Percentiles rank a stretch among this genome's conserved stretches.
Conservation (phyloP, 176 grass and related monocot genomes). For the Alloteropsis semialata region DNA sequence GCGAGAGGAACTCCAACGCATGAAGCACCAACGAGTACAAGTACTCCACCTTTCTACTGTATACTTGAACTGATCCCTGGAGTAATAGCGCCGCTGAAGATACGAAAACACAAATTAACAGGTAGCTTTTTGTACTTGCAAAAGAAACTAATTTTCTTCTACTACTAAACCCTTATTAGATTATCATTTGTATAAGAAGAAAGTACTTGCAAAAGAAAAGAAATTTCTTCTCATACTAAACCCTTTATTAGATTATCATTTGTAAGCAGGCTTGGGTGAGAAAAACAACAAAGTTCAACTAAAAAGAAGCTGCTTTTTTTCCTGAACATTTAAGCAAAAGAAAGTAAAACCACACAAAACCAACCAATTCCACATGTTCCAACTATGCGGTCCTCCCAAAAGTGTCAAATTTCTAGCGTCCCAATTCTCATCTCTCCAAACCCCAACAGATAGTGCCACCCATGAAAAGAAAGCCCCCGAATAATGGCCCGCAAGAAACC, state of each 20-base stretch:
- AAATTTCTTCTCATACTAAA: neutral
- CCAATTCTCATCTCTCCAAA: neutral
- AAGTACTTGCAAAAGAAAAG: slow-evolving; percentile 17
- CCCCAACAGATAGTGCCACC: neutral
- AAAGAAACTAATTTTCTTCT: slow-evolving; percentile 7
- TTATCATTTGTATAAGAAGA: neutral
- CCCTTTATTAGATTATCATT: neutral
- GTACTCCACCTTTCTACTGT: slow-evolving; percentile 95
- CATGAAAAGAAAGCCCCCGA: neutral
- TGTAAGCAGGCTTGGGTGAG: neutral
- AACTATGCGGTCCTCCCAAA: neutral
- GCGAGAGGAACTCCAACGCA: slow-evolving; percentile 74
- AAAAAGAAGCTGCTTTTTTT: neutral
- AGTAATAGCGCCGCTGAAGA: slow-evolving; percentile 79
- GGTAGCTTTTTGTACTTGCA: neutral
- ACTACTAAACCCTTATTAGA: neutral
- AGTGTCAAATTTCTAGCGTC: neutral
- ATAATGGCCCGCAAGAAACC: neutral
- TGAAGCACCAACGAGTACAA: slow-evolving; percentile 87
- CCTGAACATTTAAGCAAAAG: neutral
- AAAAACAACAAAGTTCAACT: neutral
- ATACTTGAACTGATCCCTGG: slow-evolving; percentile 93
- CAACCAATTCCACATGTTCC: neutral
- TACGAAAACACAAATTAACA: slow-evolving; percentile 14
- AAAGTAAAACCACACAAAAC: neutral